Percentiles rank a stretch among this genome's conserved stretches.
These are phyloP conservation scores for Sordariomycetes sp. DNA, from an alignment of 2,329 filamentous ascomycete species.

Conservation along the genomic window DNA sequence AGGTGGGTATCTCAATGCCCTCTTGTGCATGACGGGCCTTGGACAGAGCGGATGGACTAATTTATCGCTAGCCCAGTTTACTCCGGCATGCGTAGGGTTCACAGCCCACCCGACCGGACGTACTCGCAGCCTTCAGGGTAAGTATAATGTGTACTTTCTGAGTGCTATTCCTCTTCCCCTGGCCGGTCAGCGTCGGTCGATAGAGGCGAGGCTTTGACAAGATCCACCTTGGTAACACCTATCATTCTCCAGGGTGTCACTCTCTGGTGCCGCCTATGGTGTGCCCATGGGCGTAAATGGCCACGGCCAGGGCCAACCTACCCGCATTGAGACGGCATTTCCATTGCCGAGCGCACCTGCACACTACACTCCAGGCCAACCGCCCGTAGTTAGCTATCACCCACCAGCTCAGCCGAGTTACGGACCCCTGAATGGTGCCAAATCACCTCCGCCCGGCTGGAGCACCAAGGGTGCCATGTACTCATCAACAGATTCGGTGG, in stretches of 20 bases:
- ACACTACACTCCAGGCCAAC: neutral
- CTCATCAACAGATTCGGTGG: slow-evolving; percentile 43
- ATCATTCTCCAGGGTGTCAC: neutral
- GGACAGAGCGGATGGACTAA: neutral
- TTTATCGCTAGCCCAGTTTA: slow-evolving; percentile 2
- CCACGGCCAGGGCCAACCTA: slow-evolving; percentile 1
- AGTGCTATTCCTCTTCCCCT: neutral
- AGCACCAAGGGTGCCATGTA: slow-evolving; percentile 15
- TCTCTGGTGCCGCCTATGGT: neutral
- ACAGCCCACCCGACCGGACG: slow-evolving; percentile 1
- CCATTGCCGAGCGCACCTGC: neutral
- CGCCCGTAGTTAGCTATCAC: neutral
- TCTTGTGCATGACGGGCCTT: neutral
- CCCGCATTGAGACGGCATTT: slow-evolving; percentile 3
- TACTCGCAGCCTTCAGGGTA: slow-evolving; percentile 4
- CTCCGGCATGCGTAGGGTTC: slow-evolving; percentile 2
- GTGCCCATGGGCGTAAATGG: slow-evolving; percentile 3
- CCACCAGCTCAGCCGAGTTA: neutral
- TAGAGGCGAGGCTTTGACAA: neutral
- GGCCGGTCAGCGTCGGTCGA: neutral
- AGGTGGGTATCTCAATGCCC: neutral
- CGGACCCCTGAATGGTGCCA: slow-evolving; percentile 1
- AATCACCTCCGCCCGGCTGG: slow-evolving; percentile 1
- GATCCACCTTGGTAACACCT: neutral
- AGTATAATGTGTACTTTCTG: neutral